Evolutionary conservation across 2,329 filamentous ascomycete species (phyloP).

Genomic region (Microsporum audouinii): DNA sequence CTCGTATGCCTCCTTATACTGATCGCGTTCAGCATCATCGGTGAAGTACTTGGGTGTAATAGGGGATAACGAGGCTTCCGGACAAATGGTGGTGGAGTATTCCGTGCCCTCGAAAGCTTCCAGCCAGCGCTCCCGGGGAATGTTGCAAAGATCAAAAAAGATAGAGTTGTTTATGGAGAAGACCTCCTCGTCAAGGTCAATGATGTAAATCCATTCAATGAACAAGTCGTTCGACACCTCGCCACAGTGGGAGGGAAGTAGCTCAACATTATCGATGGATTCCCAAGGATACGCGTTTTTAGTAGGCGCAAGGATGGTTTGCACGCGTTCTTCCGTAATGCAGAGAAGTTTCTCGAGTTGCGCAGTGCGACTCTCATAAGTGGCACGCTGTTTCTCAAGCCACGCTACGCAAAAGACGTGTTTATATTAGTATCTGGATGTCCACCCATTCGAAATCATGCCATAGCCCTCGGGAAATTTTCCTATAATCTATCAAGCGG

Average conservation of each 20-base stretch:
- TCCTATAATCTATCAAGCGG: not conserved
- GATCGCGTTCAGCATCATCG: not conserved
- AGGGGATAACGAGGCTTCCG: not conserved
- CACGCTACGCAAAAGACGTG: not conserved
- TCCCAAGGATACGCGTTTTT: not conserved
- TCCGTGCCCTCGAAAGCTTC: not conserved
- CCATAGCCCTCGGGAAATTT: too few species aligned
- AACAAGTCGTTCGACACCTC: not conserved
- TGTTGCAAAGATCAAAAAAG: not conserved
- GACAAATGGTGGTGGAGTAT: not conserved
- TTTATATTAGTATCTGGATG: not conserved
- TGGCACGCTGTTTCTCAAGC: not conserved
- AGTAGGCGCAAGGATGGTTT: not conserved
- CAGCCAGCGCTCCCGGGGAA: conserved; percentile 1
- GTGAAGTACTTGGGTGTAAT: not conserved
- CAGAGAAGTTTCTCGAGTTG: not conserved
- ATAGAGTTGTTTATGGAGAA: not conserved
- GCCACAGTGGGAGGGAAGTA: not conserved
- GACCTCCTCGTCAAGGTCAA: not conserved
- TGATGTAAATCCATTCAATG: conserved; percentile 2
- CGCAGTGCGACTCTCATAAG: not conserved
- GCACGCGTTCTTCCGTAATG: not conserved
- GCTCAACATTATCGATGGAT: not conserved
- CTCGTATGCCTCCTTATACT: not conserved
- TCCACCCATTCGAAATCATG: too few species aligned